phyloP scores from a whole-genome alignment of 495 filamentous ascomycete species.

The Xylaria cubensis region DNA sequence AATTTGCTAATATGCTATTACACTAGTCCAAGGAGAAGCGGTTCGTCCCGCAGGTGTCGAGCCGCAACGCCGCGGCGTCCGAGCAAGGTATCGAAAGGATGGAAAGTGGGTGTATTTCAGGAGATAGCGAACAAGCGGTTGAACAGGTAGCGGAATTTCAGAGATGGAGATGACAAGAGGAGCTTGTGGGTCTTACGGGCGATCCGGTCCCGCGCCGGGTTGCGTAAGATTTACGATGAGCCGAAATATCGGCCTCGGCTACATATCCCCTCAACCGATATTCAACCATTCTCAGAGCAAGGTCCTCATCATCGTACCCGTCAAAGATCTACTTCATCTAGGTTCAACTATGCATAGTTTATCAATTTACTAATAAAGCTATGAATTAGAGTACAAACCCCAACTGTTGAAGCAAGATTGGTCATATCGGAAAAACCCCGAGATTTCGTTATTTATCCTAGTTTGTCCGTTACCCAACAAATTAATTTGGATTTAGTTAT shows the following conservation, averaged over 20 bases:
- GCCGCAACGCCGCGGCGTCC: not conserved
- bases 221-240: constrained; percentile 11
- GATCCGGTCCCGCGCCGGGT: constrained; percentile 4
- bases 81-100: not conserved
- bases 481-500: not conserved
- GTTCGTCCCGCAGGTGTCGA: not conserved
- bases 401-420: not conserved
- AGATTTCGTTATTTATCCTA: not conserved
- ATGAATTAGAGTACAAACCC: not conserved
- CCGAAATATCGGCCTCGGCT: not conserved
- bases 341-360: not conserved
- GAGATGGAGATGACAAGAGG: not conserved
- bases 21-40: not conserved
- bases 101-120: not conserved
- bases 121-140: not conserved
- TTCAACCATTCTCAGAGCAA: not conserved
- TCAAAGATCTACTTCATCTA: not conserved
- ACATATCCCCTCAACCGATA: not conserved
- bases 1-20: not conserved
- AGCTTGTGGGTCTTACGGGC: not conserved
- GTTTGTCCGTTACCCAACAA: not conserved
- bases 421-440: not conserved
- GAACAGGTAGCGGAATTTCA: not conserved
- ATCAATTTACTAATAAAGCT: not conserved
- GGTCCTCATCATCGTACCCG: not conserved